Evolutionary conservation across 2,329 filamentous ascomycete species (phyloP).

Genomic region (Diaporthe nobilis): DNA sequence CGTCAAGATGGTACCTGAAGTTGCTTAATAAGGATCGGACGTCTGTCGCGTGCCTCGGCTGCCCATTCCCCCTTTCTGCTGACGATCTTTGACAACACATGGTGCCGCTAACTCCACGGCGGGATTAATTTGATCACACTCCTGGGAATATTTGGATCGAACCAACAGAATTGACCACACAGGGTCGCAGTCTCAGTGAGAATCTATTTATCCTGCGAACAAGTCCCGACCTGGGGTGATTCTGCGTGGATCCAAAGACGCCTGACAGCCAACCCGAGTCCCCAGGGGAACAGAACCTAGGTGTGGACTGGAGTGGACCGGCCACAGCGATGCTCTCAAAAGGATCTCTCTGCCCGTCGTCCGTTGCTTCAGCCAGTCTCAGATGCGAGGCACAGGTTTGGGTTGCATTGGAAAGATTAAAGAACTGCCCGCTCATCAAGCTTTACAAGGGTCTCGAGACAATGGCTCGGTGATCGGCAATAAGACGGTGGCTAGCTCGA

Average conservation of each 20-base stretch:
- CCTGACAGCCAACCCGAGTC: background rate
- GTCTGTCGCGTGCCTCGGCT: background rate
- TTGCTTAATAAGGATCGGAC: background rate
- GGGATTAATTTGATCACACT: background rate
- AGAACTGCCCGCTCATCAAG: constrained; percentile 14
- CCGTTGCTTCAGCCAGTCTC: background rate
- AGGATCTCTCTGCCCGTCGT: background rate
- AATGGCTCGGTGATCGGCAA: constrained; percentile 19
- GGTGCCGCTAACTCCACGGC: background rate
- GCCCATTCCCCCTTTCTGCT: background rate
- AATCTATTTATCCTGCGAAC: background rate
- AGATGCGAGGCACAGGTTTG: background rate
- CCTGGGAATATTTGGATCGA: background rate
- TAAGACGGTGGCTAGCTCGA: constrained; percentile 1
- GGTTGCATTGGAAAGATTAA: constrained; percentile 7
- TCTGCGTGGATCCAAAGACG: background rate
- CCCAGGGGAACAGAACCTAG: too few relatives aligned
- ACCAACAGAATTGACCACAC: background rate
- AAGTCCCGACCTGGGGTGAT: background rate
- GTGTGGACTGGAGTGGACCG: too few relatives aligned
- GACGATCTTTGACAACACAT: background rate
- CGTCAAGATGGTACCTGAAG: background rate
- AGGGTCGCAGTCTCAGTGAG: too few relatives aligned
- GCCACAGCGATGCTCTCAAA: background rate
- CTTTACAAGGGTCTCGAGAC: constrained; percentile 24